Base-by-base conservation (phyloP, 2,329 filamentous ascomycete species). In the Sclerotinia trifoliorum region DNA sequence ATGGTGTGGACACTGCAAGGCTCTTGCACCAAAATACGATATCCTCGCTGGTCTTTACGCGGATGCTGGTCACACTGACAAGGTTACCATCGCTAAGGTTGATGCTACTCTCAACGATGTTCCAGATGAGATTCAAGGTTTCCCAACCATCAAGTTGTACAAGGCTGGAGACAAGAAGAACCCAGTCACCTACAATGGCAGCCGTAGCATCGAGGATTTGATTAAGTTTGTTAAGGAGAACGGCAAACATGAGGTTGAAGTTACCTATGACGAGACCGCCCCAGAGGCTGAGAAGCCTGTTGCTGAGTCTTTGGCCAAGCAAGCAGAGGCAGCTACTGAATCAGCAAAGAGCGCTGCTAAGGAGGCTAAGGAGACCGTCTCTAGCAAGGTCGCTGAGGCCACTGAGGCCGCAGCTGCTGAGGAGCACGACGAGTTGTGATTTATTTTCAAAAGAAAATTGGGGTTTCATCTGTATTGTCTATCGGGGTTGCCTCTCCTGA, bases 1-100 rank as follows among this genome's bases (percentile, higher is more conserved):
- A 73, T 99, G 95, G 95, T 99, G 95, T 80, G 95, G 95, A 76
- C 95, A 99, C 88, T 99, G 95, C 92, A 98, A 98, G 88, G 94
- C 88, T 81, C 90, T 99, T 71, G 94, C 95, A 68, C 95, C 95
- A 77, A 90, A 97, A 81, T 99, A 97, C 81, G 95, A 99, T 72
- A 92, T 97, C 80, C 91, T 99, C 69, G 95, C 87, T 68, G 81
- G 85, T 70, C 84, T 88, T 69, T 97, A 93, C 83, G 84, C 88
- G 87, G 81, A 86, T 82, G 75, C 88, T 88, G 89, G 91, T 75
- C 90, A 89, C 82, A 91, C 91, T 80, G 85, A 89, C 83, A 89
- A 93, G 82, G 91, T 99, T 70, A 85, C 95, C 76, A 92, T 99
- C 78, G 95, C 94, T 82, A 99, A 99, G 90, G 90, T 99, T 75